Base-by-base conservation (phyloP, 352 stramenopile genomes). In the Phytopythium boreale region DNA sequence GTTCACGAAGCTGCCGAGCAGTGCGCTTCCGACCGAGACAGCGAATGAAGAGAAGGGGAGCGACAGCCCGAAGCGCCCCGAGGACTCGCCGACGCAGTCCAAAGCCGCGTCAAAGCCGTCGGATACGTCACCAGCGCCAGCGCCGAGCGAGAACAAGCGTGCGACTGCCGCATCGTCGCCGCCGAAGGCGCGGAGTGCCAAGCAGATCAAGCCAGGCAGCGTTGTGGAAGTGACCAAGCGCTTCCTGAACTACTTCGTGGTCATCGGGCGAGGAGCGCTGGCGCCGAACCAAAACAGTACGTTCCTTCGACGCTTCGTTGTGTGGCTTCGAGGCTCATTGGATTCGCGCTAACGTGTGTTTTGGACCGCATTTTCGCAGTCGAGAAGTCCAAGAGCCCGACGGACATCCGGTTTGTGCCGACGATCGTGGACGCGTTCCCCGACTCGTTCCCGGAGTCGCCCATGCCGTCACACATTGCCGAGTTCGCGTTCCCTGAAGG, bases 401-500 rank as follows among this genome's bases (percentile, higher is more conserved):
- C 71, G 1, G 83, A 92, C 58, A 81, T 93, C 27, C 70, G 79
- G 64, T 94, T 94, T 56, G 64, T 84, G 12, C 86, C 86, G 2
- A 72, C 68, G 27, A 81, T 90, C 5, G 46, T 93, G 34, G 86
- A 93, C 43, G 64, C 72, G 26, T 94, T 86, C 62, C 86, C 86
- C 0, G 84, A 94, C 10, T 53, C 75, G 12, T 78, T 84, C 57
- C 62, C 68, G 20, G 84, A 94, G 59, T 72, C 78, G 1, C 86
- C 80, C 3, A 55, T 92, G 22, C 79, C 82, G 9, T 71, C 80
- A 0, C 86, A 91, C 49, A 77, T 94, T 39, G 80, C 73, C 6
- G 81, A 95, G 56, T 95, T 95, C 56, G 82, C 82, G 2, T 95
- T 95, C 68, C 84, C 87, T 17, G 83, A 92, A 57, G 84, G 87